A percentile compares a stretch with the other conserved stretches of the same genome.
Evolutionary conservation across 768 basidiomycete genomes (phyloP).

Genomic region (Boletus subparvulus): DNA sequence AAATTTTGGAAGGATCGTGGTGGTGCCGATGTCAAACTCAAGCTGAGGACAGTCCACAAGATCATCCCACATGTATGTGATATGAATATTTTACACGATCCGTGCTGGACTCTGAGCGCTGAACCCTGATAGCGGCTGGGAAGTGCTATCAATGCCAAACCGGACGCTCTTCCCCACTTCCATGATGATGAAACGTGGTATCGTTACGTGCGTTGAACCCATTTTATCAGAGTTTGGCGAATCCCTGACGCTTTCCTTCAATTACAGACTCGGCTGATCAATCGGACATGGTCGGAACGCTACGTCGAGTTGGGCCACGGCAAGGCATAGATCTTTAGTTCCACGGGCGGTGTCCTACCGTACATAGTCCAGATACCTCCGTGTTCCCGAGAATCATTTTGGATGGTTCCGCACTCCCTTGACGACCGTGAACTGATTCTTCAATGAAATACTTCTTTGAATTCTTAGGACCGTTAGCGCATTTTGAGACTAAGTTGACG

Average conservation of each 20-base stretch:
- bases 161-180: constrained; percentile 35
- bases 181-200: constrained; percentile 36
- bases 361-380: neutral
- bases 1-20: constrained; percentile 34
- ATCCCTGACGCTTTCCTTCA: neutral
- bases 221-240: neutral
- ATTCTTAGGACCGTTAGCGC: neutral
- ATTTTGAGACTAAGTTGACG: neutral
- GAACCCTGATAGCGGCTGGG: constrained; percentile 32
- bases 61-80: constrained; percentile 42
- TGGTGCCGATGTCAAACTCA: constrained; percentile 21
- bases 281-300: constrained; percentile 26
- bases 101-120: neutral
- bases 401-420: neutral
- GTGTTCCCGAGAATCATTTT: neutral
- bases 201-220: constrained; percentile 23
- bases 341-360: neutral
- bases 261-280: constrained; percentile 20
- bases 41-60: constrained; percentile 27
- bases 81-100: neutral
- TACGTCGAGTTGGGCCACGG: constrained; percentile 22
- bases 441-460: neutral
- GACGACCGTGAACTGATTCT: neutral
- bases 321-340: constrained; percentile 1
- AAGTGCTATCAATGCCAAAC: constrained; percentile 26